Base-by-base conservation (phyloP, 2,329 filamentous ascomycete genomes). In the Talaromyces sp. region DNA sequence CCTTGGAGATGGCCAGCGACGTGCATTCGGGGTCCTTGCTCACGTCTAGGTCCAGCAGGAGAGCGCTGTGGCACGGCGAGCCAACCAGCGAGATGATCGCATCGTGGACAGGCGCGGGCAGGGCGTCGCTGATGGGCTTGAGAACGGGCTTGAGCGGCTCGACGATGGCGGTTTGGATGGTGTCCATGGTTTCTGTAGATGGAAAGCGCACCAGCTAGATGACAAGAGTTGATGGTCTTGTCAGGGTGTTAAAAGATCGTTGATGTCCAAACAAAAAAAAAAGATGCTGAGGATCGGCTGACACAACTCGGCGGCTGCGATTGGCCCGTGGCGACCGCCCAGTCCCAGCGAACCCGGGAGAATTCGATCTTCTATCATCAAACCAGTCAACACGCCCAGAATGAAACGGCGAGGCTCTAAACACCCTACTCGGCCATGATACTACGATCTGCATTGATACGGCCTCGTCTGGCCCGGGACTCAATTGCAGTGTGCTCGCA, bases 1-100 rank as follows among this genome's bases (percentile, higher is more conserved):
- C 92, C 81, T 99, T 99, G 72, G 91, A 96, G 72, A 98, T 85
- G 68, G 88, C 93, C 57, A 97, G 87, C 74, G 95, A 95, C 70
- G 96, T 80, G 82, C 95, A 99, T 63, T 85, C 87, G 5, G 85
- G 84, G 71, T 92, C 86, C 65, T 87, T 85, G 70, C 89, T 82
- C 58, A 83, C 73, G 79, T 96, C 89, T 73, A 99, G 84, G 72
- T 97, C 88, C 71, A 95, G 87, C 66, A 99, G 79, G 57, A 99
- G 86, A 16, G 88, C 87, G 72, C 89, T 85, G 86, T 98, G 96
- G 86, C 95, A 99, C 64, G 82, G 78, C 34, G 86, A 82, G 74
- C 94, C 93, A 70, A 99, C 85, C 74, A 99, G 87, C 66, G 89
- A 90, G 69, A 89, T 80, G 71, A 90, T 89, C 56, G 90, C 81